These are phyloP conservation scores for Pulveroboletus ravenelii DNA, from an alignment of 768 basidiomycete genomes.

Conservation along the genomic window DNA sequence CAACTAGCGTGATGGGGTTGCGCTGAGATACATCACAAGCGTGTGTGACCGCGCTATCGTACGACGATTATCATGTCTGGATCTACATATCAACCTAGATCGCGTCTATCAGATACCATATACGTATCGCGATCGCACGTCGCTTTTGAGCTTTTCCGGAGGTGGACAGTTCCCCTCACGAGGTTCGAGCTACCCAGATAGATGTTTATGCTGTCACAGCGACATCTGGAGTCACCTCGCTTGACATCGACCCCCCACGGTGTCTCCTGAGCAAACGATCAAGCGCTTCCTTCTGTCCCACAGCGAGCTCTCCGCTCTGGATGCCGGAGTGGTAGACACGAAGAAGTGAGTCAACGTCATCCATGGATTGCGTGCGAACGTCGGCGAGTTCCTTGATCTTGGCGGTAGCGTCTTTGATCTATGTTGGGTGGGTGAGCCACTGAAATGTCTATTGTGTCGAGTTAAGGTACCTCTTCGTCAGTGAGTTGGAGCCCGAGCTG, in stretches of 20 bases:
- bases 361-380: conserved; percentile 97
- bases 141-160: conserved; percentile 18
- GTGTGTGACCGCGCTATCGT: neutral
- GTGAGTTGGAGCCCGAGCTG: conserved; percentile 87
- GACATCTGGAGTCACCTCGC: neutral
- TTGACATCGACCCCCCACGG: conserved; percentile 35
- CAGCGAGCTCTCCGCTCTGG: conserved; percentile 83
- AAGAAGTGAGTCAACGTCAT: conserved; percentile 95
- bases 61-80: neutral
- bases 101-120: conserved; percentile 4
- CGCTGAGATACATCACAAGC: neutral
- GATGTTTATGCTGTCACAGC: conserved; percentile 5
- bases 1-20: neutral
- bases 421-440: conserved; percentile 3
- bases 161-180: neutral
- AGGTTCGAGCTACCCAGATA: neutral
- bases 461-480: conserved; percentile 68
- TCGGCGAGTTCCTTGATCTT: conserved; percentile 99
- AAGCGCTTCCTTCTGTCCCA: conserved; percentile 90
- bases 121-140: conserved; percentile 13
- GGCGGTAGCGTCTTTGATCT: conserved; percentile 97
- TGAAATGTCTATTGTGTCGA: neutral
- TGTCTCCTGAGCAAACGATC: conserved; percentile 84
- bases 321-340: conserved; percentile 95
- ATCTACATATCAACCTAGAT: conserved; percentile 6